These are phyloP conservation scores for Hydnomerulius pinastri DNA, from an alignment of 768 basidiomycete genomes.

Conservation along the genomic window DNA sequence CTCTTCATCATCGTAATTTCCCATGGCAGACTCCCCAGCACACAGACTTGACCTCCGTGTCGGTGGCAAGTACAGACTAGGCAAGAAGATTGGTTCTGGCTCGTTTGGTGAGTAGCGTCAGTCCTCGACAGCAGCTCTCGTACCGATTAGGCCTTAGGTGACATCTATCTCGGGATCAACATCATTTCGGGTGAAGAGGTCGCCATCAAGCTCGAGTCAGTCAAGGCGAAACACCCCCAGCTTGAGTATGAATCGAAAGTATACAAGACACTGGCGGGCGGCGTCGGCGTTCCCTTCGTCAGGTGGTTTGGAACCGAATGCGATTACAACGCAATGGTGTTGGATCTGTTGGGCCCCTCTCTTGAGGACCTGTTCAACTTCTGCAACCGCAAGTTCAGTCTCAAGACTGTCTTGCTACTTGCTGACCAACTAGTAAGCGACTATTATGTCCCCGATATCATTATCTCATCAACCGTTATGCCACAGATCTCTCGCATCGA, in stretches of 20 bases:
- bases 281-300: constrained; percentile 98
- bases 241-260: constrained; percentile 97
- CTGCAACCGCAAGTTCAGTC: constrained; percentile 94
- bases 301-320: constrained; percentile 95
- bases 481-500: constrained; percentile 95
- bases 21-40: constrained; percentile 73
- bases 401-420: constrained; percentile 95
- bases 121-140: constrained; percentile 1
- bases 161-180: constrained; percentile 99
- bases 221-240: constrained; percentile 99
- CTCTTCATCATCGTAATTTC: constrained; percentile 15
- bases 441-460: constrained; percentile 26
- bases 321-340: constrained; percentile 99
- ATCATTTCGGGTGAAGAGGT: constrained; percentile 99
- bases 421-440: constrained; percentile 89
- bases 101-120: constrained; percentile 77
- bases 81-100: constrained; percentile 99
- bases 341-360: constrained; percentile 92
- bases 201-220: constrained; percentile 99
- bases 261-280: constrained; percentile 97
- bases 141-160: constrained; percentile 54
- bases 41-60: constrained; percentile 85
- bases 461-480: constrained; percentile 43
- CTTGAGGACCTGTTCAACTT: constrained; percentile 93
- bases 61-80: constrained; percentile 95